phyloP scores from a whole-genome alignment of 805 yeast species.

The Monosporozyma siamensis region DNA sequence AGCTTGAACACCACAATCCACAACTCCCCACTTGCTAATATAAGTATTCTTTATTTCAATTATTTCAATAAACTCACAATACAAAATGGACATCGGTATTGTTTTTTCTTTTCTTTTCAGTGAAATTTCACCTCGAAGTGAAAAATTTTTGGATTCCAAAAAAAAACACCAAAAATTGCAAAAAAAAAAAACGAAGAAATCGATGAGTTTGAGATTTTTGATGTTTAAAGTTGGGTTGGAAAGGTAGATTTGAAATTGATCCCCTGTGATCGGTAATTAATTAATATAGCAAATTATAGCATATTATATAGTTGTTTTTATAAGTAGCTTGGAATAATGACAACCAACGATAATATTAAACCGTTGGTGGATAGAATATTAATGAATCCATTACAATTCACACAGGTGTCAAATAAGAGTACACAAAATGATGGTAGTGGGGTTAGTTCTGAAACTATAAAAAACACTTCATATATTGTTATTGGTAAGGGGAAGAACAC shows the following conservation, averaged over 20 bases:
- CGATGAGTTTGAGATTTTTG: not conserved
- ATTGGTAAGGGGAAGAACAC: slow-evolving; percentile 15
- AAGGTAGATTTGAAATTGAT: no score
- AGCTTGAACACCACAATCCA: no score
- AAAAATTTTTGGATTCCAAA: not conserved
- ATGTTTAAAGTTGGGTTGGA: no score
- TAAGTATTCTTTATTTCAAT: no score
- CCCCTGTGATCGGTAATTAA: no score
- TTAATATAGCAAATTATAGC: no score
- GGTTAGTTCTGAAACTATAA: slow-evolving; percentile 4
- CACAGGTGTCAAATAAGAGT: slow-evolving; percentile 12
- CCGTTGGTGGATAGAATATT: slow-evolving; percentile 58
- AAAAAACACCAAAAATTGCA: no score
- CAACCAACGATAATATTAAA: slow-evolving; percentile 24
- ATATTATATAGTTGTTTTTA: no score
- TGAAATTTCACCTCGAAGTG: not conserved
- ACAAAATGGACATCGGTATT: not conserved
- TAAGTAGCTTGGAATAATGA: slow-evolving; percentile 16
- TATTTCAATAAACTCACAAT: not conserved
- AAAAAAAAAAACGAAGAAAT: not conserved
- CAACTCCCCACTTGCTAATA: no score
- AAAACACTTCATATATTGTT: slow-evolving; percentile 42
- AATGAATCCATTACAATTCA: slow-evolving; percentile 54
- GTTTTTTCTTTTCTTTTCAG: not conserved
- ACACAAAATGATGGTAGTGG: not conserved